Evolutionary conservation across 805 yeast genomes (phyloP), one percentile per base, ranked within the genome.

Genomic region (Metschnikowia shivogae): DNA sequence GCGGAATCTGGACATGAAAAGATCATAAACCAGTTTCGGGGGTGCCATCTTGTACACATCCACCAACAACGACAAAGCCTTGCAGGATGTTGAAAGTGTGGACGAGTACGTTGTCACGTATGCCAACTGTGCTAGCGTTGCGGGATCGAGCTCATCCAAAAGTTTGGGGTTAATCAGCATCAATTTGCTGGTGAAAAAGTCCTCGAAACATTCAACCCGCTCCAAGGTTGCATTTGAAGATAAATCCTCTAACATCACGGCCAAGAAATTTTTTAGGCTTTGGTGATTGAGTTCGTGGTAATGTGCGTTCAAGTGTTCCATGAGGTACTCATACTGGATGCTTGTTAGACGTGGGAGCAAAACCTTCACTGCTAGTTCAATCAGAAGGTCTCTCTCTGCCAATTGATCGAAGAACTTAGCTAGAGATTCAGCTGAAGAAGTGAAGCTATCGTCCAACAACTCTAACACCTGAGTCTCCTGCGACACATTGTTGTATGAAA

Each of bases 101-200:
- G 54, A 48, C 3, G 63, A 47, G 10, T 47, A 29, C 2, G 60
- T 45, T 13, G 59, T 46, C 28, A 62, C 44, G 31, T 44, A 45
- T 10, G 61, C 63, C 28, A 65, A 50, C 29, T 54, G 55, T 42
- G 66, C 64, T 29, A 66, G 54, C 28, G 47, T 46, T 4, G 34
- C 20, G 2, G 63, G 51, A 36, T 47, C 50, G 29, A 63, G 47
- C 14, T 53, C 57, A 13, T 17, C 7, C 22, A 52, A 39, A 6
- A 53, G 22, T 10, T 43, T 34, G 4, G 60, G 57, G 31, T 48
- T 47, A 4, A 46, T 31, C n/a, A 44, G 49, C 17, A 46, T 26
- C 11, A 59, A 39, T 9, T 17, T 36, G 10, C 31, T 45, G 17
- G 32, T 17, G 13, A 53, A 41, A 7, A 50, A 44, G 27, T 20